These are phyloP conservation scores for Albugo laibachii DNA, from an alignment of 352 stramenopile genomes.

Conservation along the genomic window DNA sequence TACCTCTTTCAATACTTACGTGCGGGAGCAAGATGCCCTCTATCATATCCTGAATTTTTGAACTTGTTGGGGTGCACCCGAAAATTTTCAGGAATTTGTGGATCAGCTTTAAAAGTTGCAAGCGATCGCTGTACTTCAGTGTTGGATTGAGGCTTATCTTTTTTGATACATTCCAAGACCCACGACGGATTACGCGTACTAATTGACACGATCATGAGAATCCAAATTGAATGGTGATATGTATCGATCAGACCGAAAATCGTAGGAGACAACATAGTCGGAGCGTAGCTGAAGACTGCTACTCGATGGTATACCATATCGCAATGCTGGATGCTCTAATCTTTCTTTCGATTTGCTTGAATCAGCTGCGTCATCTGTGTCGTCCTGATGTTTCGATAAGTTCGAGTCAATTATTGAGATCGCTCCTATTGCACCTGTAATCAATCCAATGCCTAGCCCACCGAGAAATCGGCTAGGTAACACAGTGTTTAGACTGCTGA, in stretches of 20 bases:
- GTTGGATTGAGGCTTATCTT: conserved; percentile 31
- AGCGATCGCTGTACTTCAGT: conserved; percentile 65
- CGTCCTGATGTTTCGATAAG: no score
- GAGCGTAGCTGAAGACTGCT: conserved; percentile 49
- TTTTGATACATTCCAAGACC: conserved; percentile 72
- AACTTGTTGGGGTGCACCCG: conserved; percentile 79
- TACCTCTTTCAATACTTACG: conserved; percentile 12
- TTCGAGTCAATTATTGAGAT: no score
- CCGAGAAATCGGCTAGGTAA: no score
- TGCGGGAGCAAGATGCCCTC: conserved; percentile 85
- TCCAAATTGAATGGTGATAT: neutral
- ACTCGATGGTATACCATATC: conserved; percentile 44
- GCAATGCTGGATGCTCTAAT: conserved; percentile 34
- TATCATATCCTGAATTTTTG: conserved; percentile 84
- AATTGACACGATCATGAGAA: neutral
- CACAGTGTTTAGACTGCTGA: no score
- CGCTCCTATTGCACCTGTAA: no score
- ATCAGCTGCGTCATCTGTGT: no score
- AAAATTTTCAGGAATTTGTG: conserved; percentile 42
- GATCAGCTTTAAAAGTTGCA: conserved; percentile 76
- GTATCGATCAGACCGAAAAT: conserved; percentile 31
- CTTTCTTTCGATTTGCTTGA: no score
- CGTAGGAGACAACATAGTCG: conserved; percentile 71
- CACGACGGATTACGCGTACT: conserved; percentile 71
- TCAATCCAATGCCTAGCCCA: no score